Conservation (phyloP, 2,329 filamentous ascomycete species). For the Diaporthe ilicicola region DNA sequence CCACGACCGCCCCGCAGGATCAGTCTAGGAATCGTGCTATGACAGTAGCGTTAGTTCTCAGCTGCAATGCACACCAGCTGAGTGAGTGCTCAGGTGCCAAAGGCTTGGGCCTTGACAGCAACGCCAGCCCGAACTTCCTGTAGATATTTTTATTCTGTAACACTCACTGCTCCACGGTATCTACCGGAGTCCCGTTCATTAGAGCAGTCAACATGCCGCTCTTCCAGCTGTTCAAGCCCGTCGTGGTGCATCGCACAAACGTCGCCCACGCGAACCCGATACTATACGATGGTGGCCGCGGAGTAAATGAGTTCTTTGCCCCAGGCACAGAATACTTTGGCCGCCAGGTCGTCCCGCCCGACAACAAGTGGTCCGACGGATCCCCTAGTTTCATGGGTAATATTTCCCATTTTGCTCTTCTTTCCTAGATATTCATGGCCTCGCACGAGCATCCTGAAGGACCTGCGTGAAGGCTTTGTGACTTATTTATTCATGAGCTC, state of each 20-base stretch:
- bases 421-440: no score
- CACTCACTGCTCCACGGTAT: neutral
- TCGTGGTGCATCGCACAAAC: neutral
- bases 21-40: neutral
- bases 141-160: neutral
- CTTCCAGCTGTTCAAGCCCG: neutral
- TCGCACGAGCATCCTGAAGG: neutral
- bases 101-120: neutral
- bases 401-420: neutral
- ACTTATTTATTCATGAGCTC: no score
- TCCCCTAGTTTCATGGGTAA: neutral
- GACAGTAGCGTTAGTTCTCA: neutral
- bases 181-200: neutral
- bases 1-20: neutral
- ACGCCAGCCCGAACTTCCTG: neutral
- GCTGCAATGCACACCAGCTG: neutral
- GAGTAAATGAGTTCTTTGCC: constrained; percentile 2
- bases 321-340: constrained; percentile 13
- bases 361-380: constrained; percentile 3
- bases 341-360: neutral
- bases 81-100: no score
- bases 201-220: neutral
- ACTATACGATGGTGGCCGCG: neutral
- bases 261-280: constrained; percentile 1
- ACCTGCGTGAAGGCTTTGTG: no score